Percentiles rank a stretch among this genome's conserved stretches.
phyloP scores from a whole-genome alignment of 2,329 filamentous ascomycete genomes.

The Alternaria sp. region DNA sequence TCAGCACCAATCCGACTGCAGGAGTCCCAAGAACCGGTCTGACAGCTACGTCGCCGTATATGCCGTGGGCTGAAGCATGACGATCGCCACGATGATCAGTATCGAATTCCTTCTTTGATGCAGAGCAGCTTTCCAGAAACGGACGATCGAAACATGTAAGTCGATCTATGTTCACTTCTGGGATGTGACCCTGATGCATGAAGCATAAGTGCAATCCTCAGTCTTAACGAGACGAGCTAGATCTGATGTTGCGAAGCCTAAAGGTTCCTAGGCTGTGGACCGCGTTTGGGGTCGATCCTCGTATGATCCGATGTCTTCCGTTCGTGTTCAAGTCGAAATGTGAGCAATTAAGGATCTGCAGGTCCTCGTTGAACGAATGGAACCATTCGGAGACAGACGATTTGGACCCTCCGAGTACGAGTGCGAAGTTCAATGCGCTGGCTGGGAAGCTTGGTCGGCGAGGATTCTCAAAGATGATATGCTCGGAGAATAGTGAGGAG shows the following conservation, averaged over 20 bases:
- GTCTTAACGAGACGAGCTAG: background rate
- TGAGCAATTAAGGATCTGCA: background rate
- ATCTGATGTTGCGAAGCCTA: background rate
- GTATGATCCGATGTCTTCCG: constrained; percentile 1
- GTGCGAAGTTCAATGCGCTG: constrained; percentile 15
- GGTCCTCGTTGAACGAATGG: constrained; percentile 6
- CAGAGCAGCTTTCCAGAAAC: constrained; percentile 4
- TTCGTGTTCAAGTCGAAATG: constrained; percentile 1
- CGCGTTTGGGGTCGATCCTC: background rate
- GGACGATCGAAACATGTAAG: constrained; percentile 1
- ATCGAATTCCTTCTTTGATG: constrained; percentile 13
- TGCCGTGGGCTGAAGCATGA: constrained; percentile 3
- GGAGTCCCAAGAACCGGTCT: constrained; percentile 12
- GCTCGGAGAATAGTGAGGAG: constrained; percentile 35
- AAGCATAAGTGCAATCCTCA: constrained; percentile 8
- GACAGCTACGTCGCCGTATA: constrained; percentile 11
- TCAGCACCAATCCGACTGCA: constrained; percentile 6
- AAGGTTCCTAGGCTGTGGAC: background rate
- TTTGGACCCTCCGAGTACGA: background rate
- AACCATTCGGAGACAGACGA: background rate
- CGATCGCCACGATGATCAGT: constrained; percentile 16
- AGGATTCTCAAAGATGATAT: constrained; percentile 18
- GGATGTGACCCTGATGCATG: constrained; percentile 8
- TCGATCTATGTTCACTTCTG: background rate
- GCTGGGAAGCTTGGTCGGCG: constrained; percentile 20